Conservation (phyloP, 768 basidiomycete species). For the Suillus subalutaceus region DNA sequence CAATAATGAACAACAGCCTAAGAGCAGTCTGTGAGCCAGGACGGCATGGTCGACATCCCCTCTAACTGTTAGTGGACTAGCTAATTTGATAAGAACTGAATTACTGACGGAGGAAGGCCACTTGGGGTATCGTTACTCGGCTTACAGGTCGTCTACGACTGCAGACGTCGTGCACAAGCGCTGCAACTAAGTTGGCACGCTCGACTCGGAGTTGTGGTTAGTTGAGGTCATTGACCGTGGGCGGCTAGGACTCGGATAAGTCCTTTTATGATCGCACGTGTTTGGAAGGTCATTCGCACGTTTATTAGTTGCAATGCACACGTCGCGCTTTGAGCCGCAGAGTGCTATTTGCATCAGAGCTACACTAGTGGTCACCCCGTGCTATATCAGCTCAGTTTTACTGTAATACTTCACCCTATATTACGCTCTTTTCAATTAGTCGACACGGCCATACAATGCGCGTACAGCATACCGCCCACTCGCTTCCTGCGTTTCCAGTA, state of each 20-base stretch:
- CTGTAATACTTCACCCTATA: conserved; percentile 5
- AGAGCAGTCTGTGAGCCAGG: not conserved
- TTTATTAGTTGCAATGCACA: conserved; percentile 4
- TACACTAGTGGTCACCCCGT: not conserved
- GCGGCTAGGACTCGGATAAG: not conserved
- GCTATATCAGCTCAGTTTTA: conserved; percentile 11
- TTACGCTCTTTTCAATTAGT: conserved; percentile 4
- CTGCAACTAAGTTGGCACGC: not conserved
- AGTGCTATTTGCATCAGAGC: not conserved
- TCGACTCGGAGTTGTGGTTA: not conserved
- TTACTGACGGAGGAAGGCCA: not conserved
- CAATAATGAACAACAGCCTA: not conserved
- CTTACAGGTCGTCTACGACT: not conserved
- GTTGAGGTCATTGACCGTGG: not conserved
- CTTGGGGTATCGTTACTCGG: not conserved
- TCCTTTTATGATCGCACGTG: not conserved
- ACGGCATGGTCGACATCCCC: not conserved
- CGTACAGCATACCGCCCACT: conserved; percentile 74
- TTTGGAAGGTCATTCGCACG: conserved; percentile 27
- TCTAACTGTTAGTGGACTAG: not conserved
- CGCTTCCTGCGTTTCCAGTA: conserved; percentile 84
- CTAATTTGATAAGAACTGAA: not conserved
- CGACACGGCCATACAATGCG: conserved; percentile 57
- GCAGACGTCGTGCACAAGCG: conserved; percentile 3
- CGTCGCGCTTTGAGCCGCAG: conserved; percentile 4